phyloP scores from a whole-genome alignment of 352 stramenopile genomes.

The Pythium folliculosum region DNA sequence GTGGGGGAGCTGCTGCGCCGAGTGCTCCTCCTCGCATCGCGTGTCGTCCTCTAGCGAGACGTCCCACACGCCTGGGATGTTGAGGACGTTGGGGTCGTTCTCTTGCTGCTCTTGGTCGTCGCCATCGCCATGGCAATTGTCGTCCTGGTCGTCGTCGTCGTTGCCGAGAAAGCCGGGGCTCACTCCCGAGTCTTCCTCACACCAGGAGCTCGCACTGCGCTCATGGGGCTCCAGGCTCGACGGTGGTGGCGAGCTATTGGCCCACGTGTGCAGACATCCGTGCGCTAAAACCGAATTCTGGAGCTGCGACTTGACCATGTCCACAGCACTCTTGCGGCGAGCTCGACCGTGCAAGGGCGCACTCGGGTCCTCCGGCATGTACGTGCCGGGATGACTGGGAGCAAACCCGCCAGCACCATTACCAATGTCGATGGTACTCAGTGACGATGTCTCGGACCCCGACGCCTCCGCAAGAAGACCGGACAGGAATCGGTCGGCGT shows the following conservation, averaged over 20 bases:
- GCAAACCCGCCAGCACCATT: neutral
- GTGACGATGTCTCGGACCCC: constrained; percentile 21
- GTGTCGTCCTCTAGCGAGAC: constrained; percentile 17
- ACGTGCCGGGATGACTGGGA: no score
- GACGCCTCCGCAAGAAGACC: constrained; percentile 51
- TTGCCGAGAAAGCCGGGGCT: neutral
- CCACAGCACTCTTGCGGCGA: constrained; percentile 33
- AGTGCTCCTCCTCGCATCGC: constrained; percentile 5
- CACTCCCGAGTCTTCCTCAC: constrained; percentile 17
- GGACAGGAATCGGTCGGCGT: constrained; percentile 65
- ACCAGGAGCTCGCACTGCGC: constrained; percentile 17
- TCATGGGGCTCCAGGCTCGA: constrained; percentile 23
- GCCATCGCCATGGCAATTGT: no score
- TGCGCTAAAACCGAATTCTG: constrained; percentile 56
- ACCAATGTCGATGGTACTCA: constrained; percentile 26
- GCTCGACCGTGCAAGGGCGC: neutral
- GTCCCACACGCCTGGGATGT: constrained; percentile 17
- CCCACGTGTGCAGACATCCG: constrained; percentile 62
- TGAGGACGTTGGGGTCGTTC: constrained; percentile 2
- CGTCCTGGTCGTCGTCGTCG: constrained; percentile 4
- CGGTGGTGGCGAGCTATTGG: constrained; percentile 26
- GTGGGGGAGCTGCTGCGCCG: neutral
- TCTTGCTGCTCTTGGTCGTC: neutral
- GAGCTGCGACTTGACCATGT: constrained; percentile 52
- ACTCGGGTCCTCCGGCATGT: no score